Evolutionary conservation across 208 protist genomes (phyloP).

Genomic region (Trichomonas gallinae): DNA sequence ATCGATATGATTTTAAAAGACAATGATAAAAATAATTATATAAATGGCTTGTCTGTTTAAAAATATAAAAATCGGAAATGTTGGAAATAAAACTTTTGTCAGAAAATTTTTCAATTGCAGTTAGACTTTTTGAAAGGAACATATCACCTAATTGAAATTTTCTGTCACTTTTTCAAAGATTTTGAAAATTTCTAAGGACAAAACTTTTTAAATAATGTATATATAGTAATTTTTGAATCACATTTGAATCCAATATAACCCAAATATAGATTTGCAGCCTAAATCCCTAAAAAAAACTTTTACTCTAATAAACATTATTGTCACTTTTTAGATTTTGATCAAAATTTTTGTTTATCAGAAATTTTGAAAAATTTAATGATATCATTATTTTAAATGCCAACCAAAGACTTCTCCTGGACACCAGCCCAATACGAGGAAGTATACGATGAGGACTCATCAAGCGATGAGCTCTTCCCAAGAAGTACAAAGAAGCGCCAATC

Average conservation of each 20-base stretch:
- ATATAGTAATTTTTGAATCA: not conserved
- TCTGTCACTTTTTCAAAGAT: not conserved
- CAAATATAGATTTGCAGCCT: not conserved
- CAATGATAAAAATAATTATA: too few relatives aligned
- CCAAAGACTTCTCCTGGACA: not conserved
- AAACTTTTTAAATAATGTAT: not conserved
- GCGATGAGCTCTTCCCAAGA: not conserved
- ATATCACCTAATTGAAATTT: not conserved
- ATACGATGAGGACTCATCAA: not conserved
- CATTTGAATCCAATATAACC: not conserved
- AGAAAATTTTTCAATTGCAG: too few relatives aligned
- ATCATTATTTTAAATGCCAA: not conserved
- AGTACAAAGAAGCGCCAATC: not conserved
- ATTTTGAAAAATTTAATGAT: not conserved
- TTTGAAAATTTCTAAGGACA: not conserved
- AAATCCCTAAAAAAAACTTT: not conserved
- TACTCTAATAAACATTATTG: not conserved
- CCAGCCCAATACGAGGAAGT: not conserved
- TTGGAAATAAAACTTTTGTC: too few relatives aligned
- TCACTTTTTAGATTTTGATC: not conserved
- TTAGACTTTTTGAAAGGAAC: too few relatives aligned
- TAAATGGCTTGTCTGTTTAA: too few relatives aligned
- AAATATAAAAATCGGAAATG: too few relatives aligned
- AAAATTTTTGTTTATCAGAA: not conserved
- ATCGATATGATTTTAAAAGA: too few relatives aligned